Conservation (phyloP, 345 rosid genomes). For the Rhizophora apiculata region DNA sequence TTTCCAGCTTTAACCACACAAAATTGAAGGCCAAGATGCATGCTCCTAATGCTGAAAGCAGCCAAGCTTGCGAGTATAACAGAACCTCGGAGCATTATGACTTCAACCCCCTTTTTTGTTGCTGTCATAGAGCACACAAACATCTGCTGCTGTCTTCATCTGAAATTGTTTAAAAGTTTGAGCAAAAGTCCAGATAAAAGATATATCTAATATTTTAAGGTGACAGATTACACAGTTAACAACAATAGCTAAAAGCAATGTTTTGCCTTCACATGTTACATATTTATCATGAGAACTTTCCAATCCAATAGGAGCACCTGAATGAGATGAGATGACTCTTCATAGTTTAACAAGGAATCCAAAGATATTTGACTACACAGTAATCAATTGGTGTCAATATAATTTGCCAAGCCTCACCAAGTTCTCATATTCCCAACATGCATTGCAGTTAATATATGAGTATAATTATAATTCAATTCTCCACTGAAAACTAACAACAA, state of each 20-base stretch:
- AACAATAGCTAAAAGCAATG: background rate
- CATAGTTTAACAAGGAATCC: background rate
- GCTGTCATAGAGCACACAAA: constrained; percentile 71
- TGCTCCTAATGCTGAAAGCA: no score
- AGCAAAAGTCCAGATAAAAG: constrained; percentile 9
- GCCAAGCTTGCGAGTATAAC: no score
- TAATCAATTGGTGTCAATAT: background rate
- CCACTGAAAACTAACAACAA: no score
- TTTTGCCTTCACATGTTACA: background rate
- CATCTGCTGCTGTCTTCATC: constrained; percentile 97
- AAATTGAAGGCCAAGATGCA: no score
- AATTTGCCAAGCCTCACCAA: no score
- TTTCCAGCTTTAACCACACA: no score
- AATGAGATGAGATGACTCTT: background rate
- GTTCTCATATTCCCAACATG: no score
- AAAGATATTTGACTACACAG: background rate
- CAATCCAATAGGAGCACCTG: no score
- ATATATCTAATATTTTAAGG: background rate
- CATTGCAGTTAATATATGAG: no score
- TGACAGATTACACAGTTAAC: background rate
- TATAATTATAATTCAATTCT: no score
- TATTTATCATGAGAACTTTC: background rate
- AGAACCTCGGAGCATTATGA: background rate
- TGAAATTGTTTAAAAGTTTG: constrained; percentile 31
- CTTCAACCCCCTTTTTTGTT: constrained; percentile 46